Conservation (phyloP, 148 eudicot species). For the Vaccinium macrocarpon region DNA sequence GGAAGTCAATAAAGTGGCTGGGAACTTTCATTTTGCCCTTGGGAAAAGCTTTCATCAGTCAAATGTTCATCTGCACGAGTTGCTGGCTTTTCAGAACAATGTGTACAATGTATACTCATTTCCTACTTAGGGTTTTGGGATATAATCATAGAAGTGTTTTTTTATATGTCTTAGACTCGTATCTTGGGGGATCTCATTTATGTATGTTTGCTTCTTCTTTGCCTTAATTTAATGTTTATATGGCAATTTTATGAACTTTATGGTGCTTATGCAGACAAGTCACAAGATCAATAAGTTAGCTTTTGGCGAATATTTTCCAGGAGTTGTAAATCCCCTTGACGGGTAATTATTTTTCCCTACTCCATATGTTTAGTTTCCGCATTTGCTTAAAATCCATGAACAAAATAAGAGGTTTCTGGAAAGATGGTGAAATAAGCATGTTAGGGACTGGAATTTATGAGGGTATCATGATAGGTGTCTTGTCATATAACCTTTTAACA, state of each 20-base stretch:
- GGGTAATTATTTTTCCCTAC: constrained; percentile 42
- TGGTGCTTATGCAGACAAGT: constrained; percentile 51
- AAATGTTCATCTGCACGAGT: constrained; percentile 41
- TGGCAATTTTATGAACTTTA: not conserved
- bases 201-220: not conserved
- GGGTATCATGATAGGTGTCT: not conserved
- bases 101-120: constrained; percentile 50
- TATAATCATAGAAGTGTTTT: not conserved
- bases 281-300: constrained; percentile 74
- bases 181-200: not conserved
- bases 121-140: not conserved
- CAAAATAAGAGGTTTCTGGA: not conserved
- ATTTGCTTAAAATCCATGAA: not conserved
- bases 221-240: not conserved
- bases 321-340: constrained; percentile 70
- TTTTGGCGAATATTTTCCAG: constrained; percentile 79
- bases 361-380: not conserved
- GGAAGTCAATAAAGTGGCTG: constrained; percentile 92
- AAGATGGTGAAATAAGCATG: not conserved
- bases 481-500: not conserved
- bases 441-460: not conserved
- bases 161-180: not conserved
- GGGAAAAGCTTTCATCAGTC: constrained; percentile 85
- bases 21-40: constrained; percentile 80
- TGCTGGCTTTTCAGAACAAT: constrained; percentile 51